A percentile compares a stretch with the other conserved stretches of the same genome.
Evolutionary conservation across 305 asterid species (phyloP).

Genomic region (Withania somnifera): DNA sequence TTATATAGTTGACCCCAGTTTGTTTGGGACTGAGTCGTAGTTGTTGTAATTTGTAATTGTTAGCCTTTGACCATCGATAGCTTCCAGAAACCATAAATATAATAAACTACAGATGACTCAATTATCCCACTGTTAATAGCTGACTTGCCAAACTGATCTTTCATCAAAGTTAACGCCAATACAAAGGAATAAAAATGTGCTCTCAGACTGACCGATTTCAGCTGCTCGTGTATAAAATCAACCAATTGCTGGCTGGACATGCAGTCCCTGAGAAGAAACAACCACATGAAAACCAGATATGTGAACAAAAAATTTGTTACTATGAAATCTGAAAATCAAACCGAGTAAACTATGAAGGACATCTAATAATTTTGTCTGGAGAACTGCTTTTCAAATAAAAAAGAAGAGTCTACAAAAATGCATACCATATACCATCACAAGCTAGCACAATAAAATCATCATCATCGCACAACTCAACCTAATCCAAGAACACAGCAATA

Average conservation of each 20-base stretch:
- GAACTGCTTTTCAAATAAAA: background rate
- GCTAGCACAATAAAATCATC: slow-evolving; percentile 96
- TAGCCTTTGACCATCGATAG: background rate
- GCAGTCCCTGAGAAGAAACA: slow-evolving; percentile 67
- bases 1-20: background rate
- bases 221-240: slow-evolving; percentile 76
- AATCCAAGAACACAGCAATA: slow-evolving; percentile 12
- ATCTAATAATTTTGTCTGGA: background rate
- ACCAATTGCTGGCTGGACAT: slow-evolving; percentile 97
- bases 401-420: slow-evolving; percentile 10
- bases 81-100: background rate
- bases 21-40: background rate
- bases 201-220: slow-evolving; percentile 55
- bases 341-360: background rate
- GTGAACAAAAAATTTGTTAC: background rate
- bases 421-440: slow-evolving; percentile 98
- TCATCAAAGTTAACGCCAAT: background rate
- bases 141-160: background rate
- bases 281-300: background rate
- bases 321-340: background rate
- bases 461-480: slow-evolving; percentile 92
- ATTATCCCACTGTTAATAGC: background rate
- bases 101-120: background rate
- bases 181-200: background rate
- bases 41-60: background rate